phyloP scores from a whole-genome alignment of 2,329 filamentous ascomycete genomes.

The Rutstroemia sp. region DNA sequence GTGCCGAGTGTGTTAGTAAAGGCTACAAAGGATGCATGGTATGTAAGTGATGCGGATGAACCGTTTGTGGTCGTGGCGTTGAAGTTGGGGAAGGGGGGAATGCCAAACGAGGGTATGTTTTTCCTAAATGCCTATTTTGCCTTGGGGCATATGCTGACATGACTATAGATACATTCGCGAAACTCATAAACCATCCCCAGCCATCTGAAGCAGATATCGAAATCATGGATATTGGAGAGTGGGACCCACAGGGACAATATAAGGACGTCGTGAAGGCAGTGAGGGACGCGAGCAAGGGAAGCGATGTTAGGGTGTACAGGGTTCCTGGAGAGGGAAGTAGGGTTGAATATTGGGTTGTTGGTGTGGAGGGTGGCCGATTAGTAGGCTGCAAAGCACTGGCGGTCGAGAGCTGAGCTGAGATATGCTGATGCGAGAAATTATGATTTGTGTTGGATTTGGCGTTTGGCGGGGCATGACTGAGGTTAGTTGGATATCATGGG shows the following conservation, averaged over 20 bases:
- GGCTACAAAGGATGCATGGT: conserved; percentile 53
- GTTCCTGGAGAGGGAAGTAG: conserved; percentile 56
- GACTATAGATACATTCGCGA: conserved; percentile 57
- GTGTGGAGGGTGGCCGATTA: conserved; percentile 42
- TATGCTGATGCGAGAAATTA: background rate
- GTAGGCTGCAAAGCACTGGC: conserved; percentile 4
- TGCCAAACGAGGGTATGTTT: conserved; percentile 55
- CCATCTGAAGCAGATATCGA: conserved; percentile 50
- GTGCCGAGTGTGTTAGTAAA: conserved; percentile 53
- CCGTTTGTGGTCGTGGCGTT: conserved; percentile 72
- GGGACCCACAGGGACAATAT: conserved; percentile 69
- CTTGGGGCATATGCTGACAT: background rate
- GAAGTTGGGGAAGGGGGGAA: conserved; percentile 45
- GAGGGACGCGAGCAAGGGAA: conserved; percentile 50
- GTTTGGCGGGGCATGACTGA: background rate
- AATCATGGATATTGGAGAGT: conserved; percentile 61
- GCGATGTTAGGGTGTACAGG: conserved; percentile 67
- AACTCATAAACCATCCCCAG: conserved; percentile 52
- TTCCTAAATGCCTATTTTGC: background rate
- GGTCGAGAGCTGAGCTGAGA: conserved; percentile 2
- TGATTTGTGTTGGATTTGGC: background rate
- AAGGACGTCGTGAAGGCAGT: conserved; percentile 61
- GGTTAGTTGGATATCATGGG: background rate
- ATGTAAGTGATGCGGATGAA: conserved; percentile 78
- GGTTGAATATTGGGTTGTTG: conserved; percentile 75